Evolutionary conservation across 495 filamentous ascomycete species (phyloP).

Genomic region (Hypoxylon rickii): DNA sequence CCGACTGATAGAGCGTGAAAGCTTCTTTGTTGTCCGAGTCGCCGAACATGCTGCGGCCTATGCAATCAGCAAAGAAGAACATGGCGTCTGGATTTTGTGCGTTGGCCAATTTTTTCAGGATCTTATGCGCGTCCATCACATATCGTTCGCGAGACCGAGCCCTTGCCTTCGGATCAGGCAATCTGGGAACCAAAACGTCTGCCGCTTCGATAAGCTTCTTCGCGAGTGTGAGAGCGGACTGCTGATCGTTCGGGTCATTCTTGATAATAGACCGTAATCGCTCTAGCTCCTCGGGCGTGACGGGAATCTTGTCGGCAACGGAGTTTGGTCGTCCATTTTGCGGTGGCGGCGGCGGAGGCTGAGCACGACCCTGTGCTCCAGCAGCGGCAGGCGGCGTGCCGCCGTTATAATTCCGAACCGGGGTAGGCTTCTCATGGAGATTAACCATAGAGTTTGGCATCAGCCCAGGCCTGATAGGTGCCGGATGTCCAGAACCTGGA

Average conservation of each 20-base stretch:
- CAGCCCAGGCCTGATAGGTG: slow-evolving; percentile 78
- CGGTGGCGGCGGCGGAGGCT: slow-evolving; percentile 30
- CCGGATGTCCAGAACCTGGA: slow-evolving; percentile 62
- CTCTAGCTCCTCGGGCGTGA: slow-evolving; percentile 80
- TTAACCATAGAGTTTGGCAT: slow-evolving; percentile 60
- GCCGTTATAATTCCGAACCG: slow-evolving; percentile 72
- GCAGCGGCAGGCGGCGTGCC: slow-evolving; percentile 39
- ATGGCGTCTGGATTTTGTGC: slow-evolving; percentile 75
- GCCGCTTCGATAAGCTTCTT: slow-evolving; percentile 88
- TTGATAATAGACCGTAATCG: slow-evolving; percentile 68
- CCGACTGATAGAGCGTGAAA: slow-evolving; percentile 89
- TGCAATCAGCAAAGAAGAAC: slow-evolving; percentile 91
- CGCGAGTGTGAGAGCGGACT: slow-evolving; percentile 71
- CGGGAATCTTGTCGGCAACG: slow-evolving; percentile 52
- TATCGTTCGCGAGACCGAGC: slow-evolving; percentile 82
- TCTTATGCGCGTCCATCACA: slow-evolving; percentile 82
- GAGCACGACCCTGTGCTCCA: slow-evolving; percentile 35
- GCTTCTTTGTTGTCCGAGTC: slow-evolving; percentile 86
- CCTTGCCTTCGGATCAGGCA: slow-evolving; percentile 75
- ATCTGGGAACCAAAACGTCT: slow-evolving; percentile 69
- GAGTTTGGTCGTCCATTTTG: slow-evolving; percentile 36
- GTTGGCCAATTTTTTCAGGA: slow-evolving; percentile 81
- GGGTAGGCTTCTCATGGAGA: slow-evolving; percentile 62
- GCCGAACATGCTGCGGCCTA: slow-evolving; percentile 71
- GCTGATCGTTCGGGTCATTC: slow-evolving; percentile 71